Conservation (phyloP, 805 yeast genomes). For the Candida khao-thaluensis region DNA sequence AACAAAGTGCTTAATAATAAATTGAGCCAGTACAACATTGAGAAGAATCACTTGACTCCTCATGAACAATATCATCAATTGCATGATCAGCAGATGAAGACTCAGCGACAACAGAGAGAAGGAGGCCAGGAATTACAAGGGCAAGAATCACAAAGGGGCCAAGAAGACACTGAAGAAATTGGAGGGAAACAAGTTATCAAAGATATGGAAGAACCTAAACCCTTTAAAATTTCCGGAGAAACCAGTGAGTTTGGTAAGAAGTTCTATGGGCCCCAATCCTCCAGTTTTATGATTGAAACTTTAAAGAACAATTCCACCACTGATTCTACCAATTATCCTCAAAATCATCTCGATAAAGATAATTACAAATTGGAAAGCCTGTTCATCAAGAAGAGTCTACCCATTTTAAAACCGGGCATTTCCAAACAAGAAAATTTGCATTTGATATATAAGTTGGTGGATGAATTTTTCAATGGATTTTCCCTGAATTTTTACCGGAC, state of each 20-base stretch:
- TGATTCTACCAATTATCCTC: conserved; percentile 8
- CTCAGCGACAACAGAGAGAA: background rate
- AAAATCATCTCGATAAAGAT: conserved; percentile 15
- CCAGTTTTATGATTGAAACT: conserved; percentile 45
- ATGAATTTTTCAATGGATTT: conserved; percentile 39
- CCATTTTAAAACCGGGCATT: conserved; percentile 15
- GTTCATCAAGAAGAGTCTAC: conserved; percentile 32
- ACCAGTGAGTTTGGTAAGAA: conserved; percentile 41
- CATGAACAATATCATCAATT: background rate
- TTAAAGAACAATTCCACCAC: conserved; percentile 17
- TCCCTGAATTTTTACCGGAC: conserved; percentile 36
- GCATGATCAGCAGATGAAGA: conserved; percentile 3
- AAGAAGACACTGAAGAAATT: background rate
- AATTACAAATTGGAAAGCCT: conserved; percentile 16
- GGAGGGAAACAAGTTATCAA: conserved; percentile 1
- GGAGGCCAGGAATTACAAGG: too few relatives aligned
- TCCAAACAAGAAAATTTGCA: conserved; percentile 25
- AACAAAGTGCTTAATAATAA: conserved; percentile 13
- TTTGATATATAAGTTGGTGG: conserved; percentile 35
- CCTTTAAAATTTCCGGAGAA: conserved; percentile 30
- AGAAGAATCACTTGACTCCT: conserved; percentile 8
- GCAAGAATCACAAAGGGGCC: conserved; percentile 2
- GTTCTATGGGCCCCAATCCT: conserved; percentile 53
- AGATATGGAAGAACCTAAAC: conserved; percentile 2
- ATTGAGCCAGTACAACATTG: conserved; percentile 10